phyloP scores from a whole-genome alignment of 129 eudicot species.

The Pulicaria dysenterica region DNA sequence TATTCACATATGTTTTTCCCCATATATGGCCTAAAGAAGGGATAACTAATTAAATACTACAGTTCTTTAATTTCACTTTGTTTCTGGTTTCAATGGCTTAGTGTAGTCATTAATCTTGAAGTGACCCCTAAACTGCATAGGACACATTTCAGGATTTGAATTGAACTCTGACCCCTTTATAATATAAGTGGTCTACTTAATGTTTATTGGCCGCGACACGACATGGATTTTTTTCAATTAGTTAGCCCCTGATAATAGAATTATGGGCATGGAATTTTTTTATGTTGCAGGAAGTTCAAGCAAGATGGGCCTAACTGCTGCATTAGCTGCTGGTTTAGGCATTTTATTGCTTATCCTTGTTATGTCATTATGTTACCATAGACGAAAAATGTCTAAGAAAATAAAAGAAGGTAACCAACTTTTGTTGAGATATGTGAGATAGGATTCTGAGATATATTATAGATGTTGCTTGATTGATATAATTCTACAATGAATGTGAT shows the following conservation, averaged over 20 bases:
- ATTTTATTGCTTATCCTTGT: conserved; percentile 18
- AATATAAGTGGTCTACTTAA: too few species aligned
- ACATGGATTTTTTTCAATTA: too few species aligned
- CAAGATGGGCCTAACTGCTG: conserved; percentile 21
- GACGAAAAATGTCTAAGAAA: conserved; percentile 31
- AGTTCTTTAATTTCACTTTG: too few species aligned
- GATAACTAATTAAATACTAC: too few species aligned
- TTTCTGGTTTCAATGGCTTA: too few species aligned
- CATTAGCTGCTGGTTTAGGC: conserved; percentile 2
- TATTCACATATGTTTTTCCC: background rate
- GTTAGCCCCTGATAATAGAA: background rate
- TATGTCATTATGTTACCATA: conserved; percentile 17
- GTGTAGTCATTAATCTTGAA: too few species aligned
- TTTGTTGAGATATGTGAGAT: background rate
- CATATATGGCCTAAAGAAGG: background rate
- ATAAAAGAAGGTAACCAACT: conserved; percentile 38
- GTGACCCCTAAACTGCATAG: too few species aligned
- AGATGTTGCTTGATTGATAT: too few species aligned
- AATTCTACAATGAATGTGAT: conserved; percentile 9
- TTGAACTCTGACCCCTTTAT: too few species aligned
- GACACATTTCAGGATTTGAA: too few species aligned
- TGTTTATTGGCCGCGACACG: too few species aligned
- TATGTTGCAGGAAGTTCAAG: conserved; percentile 44
- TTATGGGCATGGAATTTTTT: background rate
- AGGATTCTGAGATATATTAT: too few species aligned